Evolutionary conservation across 2,329 filamentous ascomycete species (phyloP).

Genomic region (Biscogniauxia sp.): DNA sequence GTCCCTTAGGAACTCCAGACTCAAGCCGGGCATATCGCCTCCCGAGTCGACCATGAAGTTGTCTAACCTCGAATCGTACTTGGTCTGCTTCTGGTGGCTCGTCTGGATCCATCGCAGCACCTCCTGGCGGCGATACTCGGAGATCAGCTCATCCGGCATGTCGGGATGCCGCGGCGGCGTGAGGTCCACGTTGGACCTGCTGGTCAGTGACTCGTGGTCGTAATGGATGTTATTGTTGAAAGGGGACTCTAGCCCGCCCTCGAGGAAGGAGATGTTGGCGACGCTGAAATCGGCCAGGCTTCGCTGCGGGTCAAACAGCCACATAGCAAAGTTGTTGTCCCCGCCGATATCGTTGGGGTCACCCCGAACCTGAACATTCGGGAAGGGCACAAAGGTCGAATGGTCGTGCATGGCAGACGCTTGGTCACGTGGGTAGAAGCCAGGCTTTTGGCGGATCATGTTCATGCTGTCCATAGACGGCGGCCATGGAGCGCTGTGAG

Average conservation of each 20-base stretch:
- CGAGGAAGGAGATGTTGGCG: conserved; percentile 44
- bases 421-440: conserved; percentile 34
- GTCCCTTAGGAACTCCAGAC: conserved; percentile 77
- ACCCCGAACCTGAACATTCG: conserved; percentile 32
- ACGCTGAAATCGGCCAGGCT: conserved; percentile 43
- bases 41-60: conserved; percentile 38
- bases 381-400: conserved; percentile 34
- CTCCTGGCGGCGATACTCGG: conserved; percentile 44
- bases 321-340: conserved; percentile 46
- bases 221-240: conserved; percentile 52
- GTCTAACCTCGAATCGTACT: conserved; percentile 33
- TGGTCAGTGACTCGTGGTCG: conserved; percentile 49
- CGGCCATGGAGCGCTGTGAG: conserved; percentile 29
- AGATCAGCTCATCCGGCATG: conserved; percentile 43
- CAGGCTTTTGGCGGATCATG: conserved; percentile 38
- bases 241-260: conserved; percentile 49
- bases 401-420: conserved; percentile 29
- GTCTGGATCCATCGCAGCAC: conserved; percentile 42
- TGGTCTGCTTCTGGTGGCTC: conserved; percentile 44
- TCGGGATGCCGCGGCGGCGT: conserved; percentile 41
- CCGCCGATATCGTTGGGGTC: conserved; percentile 36
- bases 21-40: conserved; percentile 53
- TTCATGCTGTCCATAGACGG: conserved; percentile 36
- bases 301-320: conserved; percentile 49
- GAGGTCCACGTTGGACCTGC: conserved; percentile 44